Evolutionary conservation across 179 eudicot species (phyloP).

Genomic region (Heliamphora pulchella): DNA sequence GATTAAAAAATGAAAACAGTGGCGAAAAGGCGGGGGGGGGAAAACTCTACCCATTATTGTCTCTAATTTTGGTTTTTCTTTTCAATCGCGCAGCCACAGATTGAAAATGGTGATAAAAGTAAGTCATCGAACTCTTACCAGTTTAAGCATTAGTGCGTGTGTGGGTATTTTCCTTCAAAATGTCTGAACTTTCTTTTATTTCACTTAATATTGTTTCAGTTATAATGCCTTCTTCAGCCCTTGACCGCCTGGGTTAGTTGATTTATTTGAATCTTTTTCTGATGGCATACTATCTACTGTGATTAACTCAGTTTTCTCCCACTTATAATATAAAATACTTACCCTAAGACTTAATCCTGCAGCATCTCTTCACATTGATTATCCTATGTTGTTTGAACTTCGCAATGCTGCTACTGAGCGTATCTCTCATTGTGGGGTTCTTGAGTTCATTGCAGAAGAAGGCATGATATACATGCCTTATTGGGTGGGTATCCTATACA

Average conservation of each 20-base stretch:
- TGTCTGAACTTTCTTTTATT: conserved; percentile 10
- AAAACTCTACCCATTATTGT: not conserved
- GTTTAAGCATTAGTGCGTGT: not conserved
- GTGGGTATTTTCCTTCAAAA: not conserved
- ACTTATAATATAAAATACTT: not conserved
- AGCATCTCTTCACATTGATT: conserved; percentile 84
- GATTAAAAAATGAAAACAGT: not conserved
- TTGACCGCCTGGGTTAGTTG: conserved; percentile 87
- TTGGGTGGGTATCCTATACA: conserved; percentile 48
- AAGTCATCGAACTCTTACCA: conserved; percentile 24
- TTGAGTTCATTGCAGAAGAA: conserved; percentile 93
- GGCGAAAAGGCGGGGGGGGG: not conserved
- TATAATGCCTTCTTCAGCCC: conserved; percentile 98
- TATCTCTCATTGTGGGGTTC: conserved; percentile 83
- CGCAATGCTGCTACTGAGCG: conserved; percentile 60
- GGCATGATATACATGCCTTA: conserved; percentile 97
- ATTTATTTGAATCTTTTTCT: conserved; percentile 4
- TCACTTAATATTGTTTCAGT: conserved; percentile 45
- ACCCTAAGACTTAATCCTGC: conserved; percentile 21
- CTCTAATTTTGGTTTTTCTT: conserved; percentile 13
- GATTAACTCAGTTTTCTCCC: not conserved
- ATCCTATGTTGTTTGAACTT: conserved; percentile 84
- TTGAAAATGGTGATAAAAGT: conserved; percentile 93
- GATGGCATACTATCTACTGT: conserved; percentile 1
- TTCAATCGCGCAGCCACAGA: conserved; percentile 61